phyloP scores from a whole-genome alignment of 2,329 filamentous ascomycete species.

The Dactylonectria estremocensis region DNA sequence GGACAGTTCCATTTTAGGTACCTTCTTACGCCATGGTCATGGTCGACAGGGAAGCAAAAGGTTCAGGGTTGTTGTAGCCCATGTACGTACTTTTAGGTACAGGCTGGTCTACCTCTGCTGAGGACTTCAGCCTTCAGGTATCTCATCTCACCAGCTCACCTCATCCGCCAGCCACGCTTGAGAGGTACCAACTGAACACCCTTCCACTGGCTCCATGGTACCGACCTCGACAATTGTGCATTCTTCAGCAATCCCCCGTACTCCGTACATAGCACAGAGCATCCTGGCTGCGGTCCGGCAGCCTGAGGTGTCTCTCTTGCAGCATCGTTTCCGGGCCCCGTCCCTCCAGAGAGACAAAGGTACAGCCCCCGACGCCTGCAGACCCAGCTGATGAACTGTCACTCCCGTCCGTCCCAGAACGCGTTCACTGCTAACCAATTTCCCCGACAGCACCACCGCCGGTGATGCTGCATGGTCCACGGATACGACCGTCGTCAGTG shows the following conservation, averaged over 20 bases:
- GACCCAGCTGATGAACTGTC: conserved; percentile 7
- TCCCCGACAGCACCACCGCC: conserved; percentile 38
- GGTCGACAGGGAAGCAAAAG: background rate
- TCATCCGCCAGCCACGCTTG: background rate
- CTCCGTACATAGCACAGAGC: background rate
- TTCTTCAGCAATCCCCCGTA: conserved; percentile 18
- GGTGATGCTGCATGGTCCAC: conserved; percentile 48
- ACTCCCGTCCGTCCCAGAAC: conserved; percentile 17
- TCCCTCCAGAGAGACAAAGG: conserved; percentile 17
- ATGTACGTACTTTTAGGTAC: too few species aligned
- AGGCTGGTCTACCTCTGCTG: too few species aligned
- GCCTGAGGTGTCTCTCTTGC: conserved; percentile 21
- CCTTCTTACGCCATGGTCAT: background rate
- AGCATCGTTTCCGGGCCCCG: conserved; percentile 6
- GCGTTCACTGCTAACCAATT: conserved; percentile 35
- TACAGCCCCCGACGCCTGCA: conserved; percentile 20
- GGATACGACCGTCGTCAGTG: conserved; percentile 37
- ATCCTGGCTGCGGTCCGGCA: conserved; percentile 27
- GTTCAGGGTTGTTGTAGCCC: too few species aligned
- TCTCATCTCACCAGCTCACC: background rate
- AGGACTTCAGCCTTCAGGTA: background rate
- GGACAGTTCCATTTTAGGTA: background rate
- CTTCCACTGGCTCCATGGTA: background rate
- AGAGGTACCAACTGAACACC: conserved; percentile 10
- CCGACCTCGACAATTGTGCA: conserved; percentile 21